Evolutionary conservation across 805 yeast species (phyloP).

Genomic region (Candida succiphila): DNA sequence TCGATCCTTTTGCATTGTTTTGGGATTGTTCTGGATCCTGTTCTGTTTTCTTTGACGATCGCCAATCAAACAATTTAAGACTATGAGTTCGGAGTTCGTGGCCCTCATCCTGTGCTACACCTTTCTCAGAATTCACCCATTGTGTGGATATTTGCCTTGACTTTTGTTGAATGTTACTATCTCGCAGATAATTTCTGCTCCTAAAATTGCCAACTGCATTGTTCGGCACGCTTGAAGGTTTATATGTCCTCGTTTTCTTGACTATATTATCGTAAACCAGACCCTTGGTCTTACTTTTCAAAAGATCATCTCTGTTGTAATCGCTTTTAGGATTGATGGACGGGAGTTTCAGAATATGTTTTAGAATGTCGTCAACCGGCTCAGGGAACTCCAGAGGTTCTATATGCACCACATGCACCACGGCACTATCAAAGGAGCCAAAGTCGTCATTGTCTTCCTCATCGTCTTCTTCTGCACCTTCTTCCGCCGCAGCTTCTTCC

Average conservation of each 20-base stretch:
- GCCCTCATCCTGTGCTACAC: constrained; percentile 5
- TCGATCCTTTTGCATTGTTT: neutral
- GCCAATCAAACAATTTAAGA: constrained; percentile 11
- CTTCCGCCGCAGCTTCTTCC: neutral
- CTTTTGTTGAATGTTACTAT: constrained; percentile 6
- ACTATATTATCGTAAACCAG: too few relatives aligned
- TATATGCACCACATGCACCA: neutral
- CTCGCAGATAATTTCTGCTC: constrained; percentile 10
- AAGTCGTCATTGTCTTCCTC: constrained; percentile 12
- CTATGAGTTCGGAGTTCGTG: constrained; percentile 1
- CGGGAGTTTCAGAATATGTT: too few relatives aligned
- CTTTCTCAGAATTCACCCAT: constrained; percentile 21
- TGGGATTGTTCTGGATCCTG: neutral
- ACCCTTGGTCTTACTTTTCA: too few relatives aligned
- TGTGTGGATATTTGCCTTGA: constrained; percentile 6
- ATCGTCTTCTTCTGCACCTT: constrained; percentile 2
- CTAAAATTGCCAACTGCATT: constrained; percentile 8
- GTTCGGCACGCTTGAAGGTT: neutral
- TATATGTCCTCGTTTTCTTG: too few relatives aligned
- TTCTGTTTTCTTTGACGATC: constrained; percentile 1
- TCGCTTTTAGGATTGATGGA: too few relatives aligned
- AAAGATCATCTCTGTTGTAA: too few relatives aligned
- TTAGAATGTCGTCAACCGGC: too few relatives aligned
- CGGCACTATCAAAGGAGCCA: constrained; percentile 14
- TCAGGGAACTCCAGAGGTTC: too few relatives aligned